Conservation (phyloP, 2,329 filamentous ascomycete genomes). For the Fusarium nanum region DNA sequence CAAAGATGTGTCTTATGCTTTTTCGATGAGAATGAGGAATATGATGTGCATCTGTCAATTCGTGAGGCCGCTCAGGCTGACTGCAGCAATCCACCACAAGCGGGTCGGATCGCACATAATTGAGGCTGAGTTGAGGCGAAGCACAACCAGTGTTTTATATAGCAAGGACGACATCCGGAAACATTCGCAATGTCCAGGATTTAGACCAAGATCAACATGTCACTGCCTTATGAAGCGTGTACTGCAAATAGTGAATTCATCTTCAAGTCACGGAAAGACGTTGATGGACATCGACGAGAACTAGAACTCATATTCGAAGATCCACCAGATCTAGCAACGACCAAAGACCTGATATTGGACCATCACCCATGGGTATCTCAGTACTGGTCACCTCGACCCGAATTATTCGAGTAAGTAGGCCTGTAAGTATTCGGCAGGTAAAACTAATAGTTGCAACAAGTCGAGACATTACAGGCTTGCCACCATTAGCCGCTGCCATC, state of each 20-base stretch:
- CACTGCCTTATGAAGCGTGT: not conserved
- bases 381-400: not conserved
- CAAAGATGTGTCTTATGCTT: not conserved
- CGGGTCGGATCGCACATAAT: not conserved
- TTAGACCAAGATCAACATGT: not conserved
- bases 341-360: not conserved
- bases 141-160: not conserved
- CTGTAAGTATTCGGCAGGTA: rapidly evolving
- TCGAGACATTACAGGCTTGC: not conserved
- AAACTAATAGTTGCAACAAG: not conserved
- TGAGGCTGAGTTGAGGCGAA: not conserved
- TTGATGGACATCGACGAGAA: not conserved
- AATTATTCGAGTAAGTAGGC: not conserved
- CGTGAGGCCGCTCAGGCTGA: not conserved
- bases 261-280: not conserved
- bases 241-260: not conserved
- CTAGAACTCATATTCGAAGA: not conserved
- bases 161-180: not conserved
- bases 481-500: not conserved
- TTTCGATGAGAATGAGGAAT: too few relatives aligned
- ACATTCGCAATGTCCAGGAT: too few relatives aligned
- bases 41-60: too few relatives aligned
- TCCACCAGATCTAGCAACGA: not conserved
- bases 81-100: too few relatives aligned
- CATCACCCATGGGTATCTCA: not conserved